Evolutionary conservation across 2,329 filamentous ascomycete genomes (phyloP), one percentile per base, ranked within the genome.

Genomic region (Mariannaea sp.): DNA sequence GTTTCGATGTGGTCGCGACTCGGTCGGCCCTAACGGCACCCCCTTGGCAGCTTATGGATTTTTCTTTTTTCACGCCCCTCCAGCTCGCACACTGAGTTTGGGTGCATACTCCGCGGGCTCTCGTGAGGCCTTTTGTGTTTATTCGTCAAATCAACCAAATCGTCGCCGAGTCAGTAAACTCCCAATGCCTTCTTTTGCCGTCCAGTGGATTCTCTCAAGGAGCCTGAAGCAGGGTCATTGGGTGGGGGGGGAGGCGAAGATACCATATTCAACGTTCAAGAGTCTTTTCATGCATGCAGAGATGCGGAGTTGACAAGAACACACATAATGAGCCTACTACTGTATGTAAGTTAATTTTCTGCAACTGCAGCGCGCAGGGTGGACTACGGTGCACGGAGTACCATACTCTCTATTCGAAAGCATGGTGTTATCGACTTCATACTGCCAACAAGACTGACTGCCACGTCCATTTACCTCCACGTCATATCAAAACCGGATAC

Each of bases 21-120:
- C 27, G 58, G 65, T 66, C 65, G 62, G 62, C 65, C 68, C 71
- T 73, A 75, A 67, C 55, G 64, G 64, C 57, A 62, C 58, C 56
- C 64, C 57, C 30, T 36, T 64, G 56, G 60, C 49, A 65, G 54
- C n/a, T n/a, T n/a, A n/a, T 55, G 55, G 52, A 35, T 40, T 26
- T 4, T n/a, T 2, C 6, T 5, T 43, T 48, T 35, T 35, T 50
- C 55, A 61, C 61, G 55, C 57, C 59, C 63, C 51, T 58, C 61
- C 55, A 49, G 54, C 42, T 3, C 35, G 10, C 17, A 27, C 46
- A 45, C 24, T 24, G n/a, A n/a, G n/a, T 24, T 26, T 49, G 17
- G 35, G 32, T 49, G 14, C 30, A 35, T 48, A 36, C 32, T 17
- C 45, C 48, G 47, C 41, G 26, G 42, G 42, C 44, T 39, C 53